These are phyloP conservation scores for Linnemannia elongata DNA, from an alignment of 192 early-diverging fungal genomes.

Conservation along the genomic window DNA sequence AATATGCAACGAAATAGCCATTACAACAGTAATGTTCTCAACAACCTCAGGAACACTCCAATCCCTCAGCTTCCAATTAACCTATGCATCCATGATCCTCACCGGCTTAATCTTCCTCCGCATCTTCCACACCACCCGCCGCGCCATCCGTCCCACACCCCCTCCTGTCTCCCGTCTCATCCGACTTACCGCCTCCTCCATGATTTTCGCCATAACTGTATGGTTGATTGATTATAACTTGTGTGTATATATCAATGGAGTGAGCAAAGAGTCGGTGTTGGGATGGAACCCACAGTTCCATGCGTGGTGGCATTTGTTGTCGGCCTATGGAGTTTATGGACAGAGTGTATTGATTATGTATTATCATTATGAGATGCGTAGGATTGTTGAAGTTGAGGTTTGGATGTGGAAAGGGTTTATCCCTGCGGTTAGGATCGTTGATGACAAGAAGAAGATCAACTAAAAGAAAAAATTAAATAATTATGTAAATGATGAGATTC, in stretches of 20 bases:
- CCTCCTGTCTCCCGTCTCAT: slow-evolving; percentile 5
- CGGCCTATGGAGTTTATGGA: slow-evolving; percentile 62
- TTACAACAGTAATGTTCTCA: slow-evolving; percentile 9
- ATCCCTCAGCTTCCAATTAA: slow-evolving; percentile 9
- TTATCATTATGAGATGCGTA: slow-evolving; percentile 13
- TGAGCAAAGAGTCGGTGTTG: slow-evolving; percentile 12
- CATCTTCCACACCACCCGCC: neutral
- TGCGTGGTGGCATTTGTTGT: slow-evolving; percentile 71
- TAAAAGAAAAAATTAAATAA: neutral
- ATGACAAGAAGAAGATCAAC: neutral
- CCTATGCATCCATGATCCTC: slow-evolving; percentile 6
- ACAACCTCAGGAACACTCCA: slow-evolving; percentile 22
- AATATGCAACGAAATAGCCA: neutral
- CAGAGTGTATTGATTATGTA: slow-evolving; percentile 63
- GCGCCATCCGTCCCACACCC: slow-evolving; percentile 5
- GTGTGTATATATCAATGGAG: slow-evolving; percentile 24
- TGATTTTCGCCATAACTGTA: neutral
- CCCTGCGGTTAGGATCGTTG: neutral
- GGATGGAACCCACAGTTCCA: slow-evolving; percentile 66
- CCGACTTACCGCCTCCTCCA: neutral
- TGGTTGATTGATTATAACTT: slow-evolving; percentile 29
- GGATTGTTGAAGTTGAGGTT: neutral
- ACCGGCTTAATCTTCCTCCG: neutral
- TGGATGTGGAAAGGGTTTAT: neutral
- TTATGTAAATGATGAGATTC: neutral